Conservation (phyloP, 1,139 yeast genomes). For the Groenewaldozyma auringiensis region DNA sequence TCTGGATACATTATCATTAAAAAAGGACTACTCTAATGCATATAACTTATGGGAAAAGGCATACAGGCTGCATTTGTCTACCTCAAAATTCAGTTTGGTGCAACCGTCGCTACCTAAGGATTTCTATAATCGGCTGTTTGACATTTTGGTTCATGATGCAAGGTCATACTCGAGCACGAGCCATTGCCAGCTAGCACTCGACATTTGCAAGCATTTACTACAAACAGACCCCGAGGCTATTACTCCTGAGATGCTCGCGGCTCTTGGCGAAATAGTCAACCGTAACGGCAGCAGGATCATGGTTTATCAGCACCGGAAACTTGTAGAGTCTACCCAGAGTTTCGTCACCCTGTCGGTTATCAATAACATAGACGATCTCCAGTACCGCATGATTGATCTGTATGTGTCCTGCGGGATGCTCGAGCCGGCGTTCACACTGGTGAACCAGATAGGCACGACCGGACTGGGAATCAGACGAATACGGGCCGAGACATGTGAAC, state of each 20-base stretch:
- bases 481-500: conserved; percentile 21
- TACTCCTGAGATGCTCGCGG: conserved; percentile 9
- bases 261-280: conserved; percentile 12
- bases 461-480: conserved; percentile 10
- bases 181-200: conserved; percentile 11
- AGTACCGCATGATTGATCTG: conserved; percentile 17
- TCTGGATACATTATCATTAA: neutral
- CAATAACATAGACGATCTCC: conserved; percentile 4
- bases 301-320: conserved; percentile 10
- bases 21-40: neutral
- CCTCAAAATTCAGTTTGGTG: no score
- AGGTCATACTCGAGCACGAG: neutral
- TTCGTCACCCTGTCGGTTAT: neutral
- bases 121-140: conserved; percentile 5
- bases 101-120: conserved; percentile 1
- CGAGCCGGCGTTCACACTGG: conserved; percentile 21
- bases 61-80: neutral
- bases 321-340: conserved; percentile 1
- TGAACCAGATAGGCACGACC: conserved; percentile 21
- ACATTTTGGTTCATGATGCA: conserved; percentile 6
- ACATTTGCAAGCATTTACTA: conserved; percentile 10
- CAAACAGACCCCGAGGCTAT: conserved; percentile 8
- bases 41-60: neutral
- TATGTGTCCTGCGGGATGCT: conserved; percentile 18
- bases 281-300: conserved; percentile 12